Base-by-base conservation (phyloP, 352 stramenopile genomes). In the Phytopythium kandeliae region DNA sequence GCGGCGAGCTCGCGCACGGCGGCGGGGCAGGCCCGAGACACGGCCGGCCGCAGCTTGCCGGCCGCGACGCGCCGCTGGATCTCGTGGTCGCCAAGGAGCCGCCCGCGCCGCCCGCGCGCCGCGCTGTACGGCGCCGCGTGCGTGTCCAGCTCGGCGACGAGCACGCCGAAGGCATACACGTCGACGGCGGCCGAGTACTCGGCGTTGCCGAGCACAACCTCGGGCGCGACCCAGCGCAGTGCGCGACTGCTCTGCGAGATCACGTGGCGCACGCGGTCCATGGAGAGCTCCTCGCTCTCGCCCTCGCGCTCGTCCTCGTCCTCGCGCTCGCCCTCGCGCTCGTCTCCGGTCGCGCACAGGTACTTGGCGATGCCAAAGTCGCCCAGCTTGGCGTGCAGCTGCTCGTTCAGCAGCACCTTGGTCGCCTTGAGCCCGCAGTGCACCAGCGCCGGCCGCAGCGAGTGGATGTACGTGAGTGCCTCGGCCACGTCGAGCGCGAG, bases 401-500 rank as follows among this genome's bases (percentile, higher is more conserved):
- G 35, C n/a, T 51, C 49, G 35, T 57, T 38, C 30, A 68, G 19
- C 1, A 71, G 60, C 7, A 71, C 37, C 31, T 66, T 68, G 4
- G 54, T 34, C 3, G 63, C 67, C 38, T 66, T 69, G 40, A 72
- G 40, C 6, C 62, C 48, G 19, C 63, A 62, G 31, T 72, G 63
- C 11, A 69, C 37, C 25, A 69, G 47, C 33, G 41, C 48, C 4
- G 63, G 57, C n/a, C 50, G 51, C 0, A 69, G 45, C 7, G 60
- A 61, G 43, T 72, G 63, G 33, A 72, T 54, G 47, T 72, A 72
- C 17, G 46, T 38, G 19, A 72, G 37, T 5, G 73, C 70, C 25
- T 81, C 70, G 11, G 67, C 63, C 17, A 85, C 66, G 38, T 76
- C 74, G 17, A 76, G 41, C 1, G 63, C 70, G 28, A 81, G 70